Percentiles rank a stretch among this genome's conserved stretches.
These are phyloP conservation scores for Blastobotrys proliferans DNA, from an alignment of 1,139 yeast genomes.

Conservation along the genomic window DNA sequence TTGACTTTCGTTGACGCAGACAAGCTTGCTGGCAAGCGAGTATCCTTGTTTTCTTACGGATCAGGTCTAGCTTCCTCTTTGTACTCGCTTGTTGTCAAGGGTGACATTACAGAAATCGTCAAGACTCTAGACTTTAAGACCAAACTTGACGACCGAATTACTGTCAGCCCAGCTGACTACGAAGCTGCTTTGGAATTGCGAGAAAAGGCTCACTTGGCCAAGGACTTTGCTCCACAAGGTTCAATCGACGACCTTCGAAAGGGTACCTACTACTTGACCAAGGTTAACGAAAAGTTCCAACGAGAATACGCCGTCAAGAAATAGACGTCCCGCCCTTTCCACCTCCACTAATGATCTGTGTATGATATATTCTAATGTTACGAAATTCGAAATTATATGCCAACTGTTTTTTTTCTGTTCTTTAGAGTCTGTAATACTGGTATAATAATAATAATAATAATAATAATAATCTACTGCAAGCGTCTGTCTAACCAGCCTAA, in stretches of 20 bases:
- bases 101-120: conserved; percentile 71
- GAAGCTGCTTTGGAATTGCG: conserved; percentile 78
- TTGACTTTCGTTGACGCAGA: conserved; percentile 72
- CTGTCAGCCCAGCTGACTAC: conserved; percentile 73
- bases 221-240: conserved; percentile 75
- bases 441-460: no score
- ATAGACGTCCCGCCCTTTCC: no score
- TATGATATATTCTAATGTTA: no score
- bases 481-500: no score
- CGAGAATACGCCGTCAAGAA: conserved; percentile 69
- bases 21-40: conserved; percentile 72
- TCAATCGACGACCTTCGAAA: conserved; percentile 60
- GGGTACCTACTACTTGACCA: conserved; percentile 82
- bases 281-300: conserved; percentile 84
- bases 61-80: conserved; percentile 95
- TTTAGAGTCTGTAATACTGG: no score
- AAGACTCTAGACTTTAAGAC: conserved; percentile 62
- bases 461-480: no score
- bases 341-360: no score
- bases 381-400: no score
- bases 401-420: no score
- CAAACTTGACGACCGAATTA: conserved; percentile 63
- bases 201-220: conserved; percentile 83
- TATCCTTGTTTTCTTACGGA: conserved; percentile 94
- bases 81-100: conserved; percentile 73